Conservation (phyloP, 2,329 filamentous ascomycete species). For the Cercospora berteroae region DNA sequence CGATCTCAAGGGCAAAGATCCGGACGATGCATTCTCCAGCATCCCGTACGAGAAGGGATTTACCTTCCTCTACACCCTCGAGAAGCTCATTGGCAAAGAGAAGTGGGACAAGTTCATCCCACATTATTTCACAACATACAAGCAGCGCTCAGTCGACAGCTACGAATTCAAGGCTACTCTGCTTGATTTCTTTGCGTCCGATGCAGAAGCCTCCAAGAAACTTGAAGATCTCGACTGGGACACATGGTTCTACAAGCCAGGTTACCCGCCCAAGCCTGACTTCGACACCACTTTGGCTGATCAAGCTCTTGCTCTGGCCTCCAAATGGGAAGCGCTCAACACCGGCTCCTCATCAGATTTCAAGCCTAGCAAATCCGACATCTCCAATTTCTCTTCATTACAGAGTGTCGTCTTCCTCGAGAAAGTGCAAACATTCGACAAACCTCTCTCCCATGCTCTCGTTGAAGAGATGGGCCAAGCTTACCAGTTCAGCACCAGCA, state of each 20-base stretch:
- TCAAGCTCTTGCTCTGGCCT: slow-evolving; percentile 75
- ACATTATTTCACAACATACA: slow-evolving; percentile 85
- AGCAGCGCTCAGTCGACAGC: slow-evolving; percentile 82
- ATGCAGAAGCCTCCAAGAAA: slow-evolving; percentile 61
- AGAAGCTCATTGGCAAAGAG: slow-evolving; percentile 77
- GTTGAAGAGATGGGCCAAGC: slow-evolving; percentile 69
- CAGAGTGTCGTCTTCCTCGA: slow-evolving; percentile 92
- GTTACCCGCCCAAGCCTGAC: slow-evolving; percentile 82
- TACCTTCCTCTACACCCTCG: slow-evolving; percentile 87
- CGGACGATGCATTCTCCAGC: slow-evolving; percentile 90
- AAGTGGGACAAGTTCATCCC: slow-evolving; percentile 95
- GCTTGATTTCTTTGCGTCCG: slow-evolving; percentile 74
- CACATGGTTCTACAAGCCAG: slow-evolving; percentile 80
- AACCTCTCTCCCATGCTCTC: slow-evolving; percentile 62
- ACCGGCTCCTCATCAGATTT: slow-evolving; percentile 42
- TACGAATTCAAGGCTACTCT: slow-evolving; percentile 92
- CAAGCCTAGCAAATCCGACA: slow-evolving; percentile 65
- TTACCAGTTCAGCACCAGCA: slow-evolving; percentile 71
- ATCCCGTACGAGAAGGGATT: slow-evolving; percentile 97
- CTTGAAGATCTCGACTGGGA: slow-evolving; percentile 83
- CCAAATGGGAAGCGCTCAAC: slow-evolving; percentile 69
- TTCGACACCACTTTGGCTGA: slow-evolving; percentile 89
- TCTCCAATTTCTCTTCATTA: slow-evolving; percentile 74
- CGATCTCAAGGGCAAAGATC: slow-evolving; percentile 84
- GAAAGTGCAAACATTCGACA: slow-evolving; percentile 65